Evolutionary conservation across 805 yeast genomes (phyloP), one percentile per base, ranked within the genome.

Genomic region (Kuraishia cidri): DNA sequence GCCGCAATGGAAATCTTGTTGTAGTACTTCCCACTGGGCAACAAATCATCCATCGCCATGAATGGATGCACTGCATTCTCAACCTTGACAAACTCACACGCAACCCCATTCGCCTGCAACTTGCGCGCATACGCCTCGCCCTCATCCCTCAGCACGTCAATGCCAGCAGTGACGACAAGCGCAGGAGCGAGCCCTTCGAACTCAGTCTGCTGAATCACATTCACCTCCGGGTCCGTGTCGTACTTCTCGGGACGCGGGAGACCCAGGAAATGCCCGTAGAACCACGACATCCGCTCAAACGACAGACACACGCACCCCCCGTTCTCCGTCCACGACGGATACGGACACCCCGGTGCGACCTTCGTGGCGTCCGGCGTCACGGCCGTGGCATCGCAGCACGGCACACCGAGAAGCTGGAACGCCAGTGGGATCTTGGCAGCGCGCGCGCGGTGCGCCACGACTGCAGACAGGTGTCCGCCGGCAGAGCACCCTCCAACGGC

Each of bases 401-500:
- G 64, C n/a, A 62, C 66, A 19, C 60, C 52, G 44, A 60, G 46
- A 22, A 63, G 38, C 37, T 63, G 69, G 34, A 51, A 50, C 15
- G 39, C 43, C 12, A 60, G 32, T 7, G 53, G 48, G 17, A 44
- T 37, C 20, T 34, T 48, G 30, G 48, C 43, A 33, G 50, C 50
- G 15, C 48, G 37, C 12, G 46, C 44, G 33, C 42, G 37, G 32
- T 53, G 58, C 21, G 47, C 35, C 22, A 54, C 36, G 9, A 47
- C 15, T 1, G 56, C 60, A 14, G 59, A 45, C 31, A 55, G 41
- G 35, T 54, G 48, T 3, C 60, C 59, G 9, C 60, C 60, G 12
- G 70, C 69, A 7, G 69, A 64, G 8, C 62, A 56, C 2, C 71
- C 70, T 6, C 63, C 67, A n/a, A 57, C 44, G 10, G 59, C 59